phyloP scores from a whole-genome alignment of 257 asterid genomes.

The Datura wrightii region DNA sequence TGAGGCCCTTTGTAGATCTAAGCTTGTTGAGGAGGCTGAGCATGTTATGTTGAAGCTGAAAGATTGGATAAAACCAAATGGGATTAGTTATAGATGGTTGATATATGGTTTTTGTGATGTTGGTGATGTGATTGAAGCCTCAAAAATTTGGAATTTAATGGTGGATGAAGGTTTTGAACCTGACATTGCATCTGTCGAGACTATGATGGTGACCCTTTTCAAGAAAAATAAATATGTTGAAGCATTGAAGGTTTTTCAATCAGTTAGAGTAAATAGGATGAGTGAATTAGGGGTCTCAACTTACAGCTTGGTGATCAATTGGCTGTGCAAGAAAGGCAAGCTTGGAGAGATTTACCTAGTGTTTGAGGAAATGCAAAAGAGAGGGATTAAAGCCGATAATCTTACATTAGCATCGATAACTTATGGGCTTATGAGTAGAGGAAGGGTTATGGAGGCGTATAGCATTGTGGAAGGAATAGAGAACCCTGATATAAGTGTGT shows the following conservation, averaged over 20 bases:
- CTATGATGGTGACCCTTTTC: constrained; percentile 71
- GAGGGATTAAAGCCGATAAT: constrained; percentile 59
- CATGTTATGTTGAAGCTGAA: constrained; percentile 68
- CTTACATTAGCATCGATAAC: constrained; percentile 57
- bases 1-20: constrained; percentile 61
- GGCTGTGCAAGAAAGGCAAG: constrained; percentile 84
- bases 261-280: constrained; percentile 58
- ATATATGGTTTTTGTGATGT: constrained; percentile 81
- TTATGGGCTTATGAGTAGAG: constrained; percentile 61
- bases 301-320: constrained; percentile 65
- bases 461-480: constrained; percentile 55
- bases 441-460: constrained; percentile 72
- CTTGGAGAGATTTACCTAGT: constrained; percentile 58
- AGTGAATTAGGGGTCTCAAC: constrained; percentile 58
- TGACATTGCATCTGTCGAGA: constrained; percentile 45
- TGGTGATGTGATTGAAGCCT: constrained; percentile 83
- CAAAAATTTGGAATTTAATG: constrained; percentile 87
- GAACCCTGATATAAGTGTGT: constrained; percentile 57
- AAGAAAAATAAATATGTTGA: constrained; percentile 60
- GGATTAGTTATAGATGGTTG: constrained; percentile 75
- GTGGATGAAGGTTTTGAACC: constrained; percentile 75
- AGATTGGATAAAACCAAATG: constrained; percentile 59
- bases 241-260: constrained; percentile 74
- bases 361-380: constrained; percentile 74
- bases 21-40: constrained; percentile 79